These are phyloP conservation scores for Tetrapisispora phaffii DNA, from an alignment of 805 yeast species.

Conservation along the genomic window DNA sequence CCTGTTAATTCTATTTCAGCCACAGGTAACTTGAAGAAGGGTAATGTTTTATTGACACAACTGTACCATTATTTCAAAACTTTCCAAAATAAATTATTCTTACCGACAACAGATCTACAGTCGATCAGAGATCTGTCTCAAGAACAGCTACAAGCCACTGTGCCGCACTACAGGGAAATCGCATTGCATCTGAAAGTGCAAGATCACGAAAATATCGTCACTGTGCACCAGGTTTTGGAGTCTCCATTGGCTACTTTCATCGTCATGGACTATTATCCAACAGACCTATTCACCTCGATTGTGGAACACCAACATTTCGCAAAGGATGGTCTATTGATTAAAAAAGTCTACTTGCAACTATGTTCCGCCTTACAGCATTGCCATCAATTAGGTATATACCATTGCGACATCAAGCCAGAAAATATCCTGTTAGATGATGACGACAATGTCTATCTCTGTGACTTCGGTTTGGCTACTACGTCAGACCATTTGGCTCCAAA, in stretches of 20 bases:
- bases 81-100: constrained; percentile 15
- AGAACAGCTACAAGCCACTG: constrained; percentile 6
- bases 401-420: constrained; percentile 93
- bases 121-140: constrained; percentile 16
- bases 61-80: constrained; percentile 6
- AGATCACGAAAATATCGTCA: constrained; percentile 65
- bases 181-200: constrained; percentile 67
- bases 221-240: constrained; percentile 65
- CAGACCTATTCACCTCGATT: constrained; percentile 79
- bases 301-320: constrained; percentile 61
- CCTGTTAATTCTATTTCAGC: constrained; percentile 12
- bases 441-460: constrained; percentile 55
- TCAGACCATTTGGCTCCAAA: constrained; percentile 50
- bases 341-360: constrained; percentile 61
- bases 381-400: constrained; percentile 77
- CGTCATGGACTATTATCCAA: constrained; percentile 79
- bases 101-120: constrained; percentile 25
- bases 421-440: constrained; percentile 65
- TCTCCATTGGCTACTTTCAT: constrained; percentile 51
- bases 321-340: constrained; percentile 41
- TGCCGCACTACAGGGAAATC: constrained; percentile 50
- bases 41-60: constrained; percentile 4
- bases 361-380: constrained; percentile 75
- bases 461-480: constrained; percentile 81
- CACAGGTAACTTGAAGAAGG: constrained; percentile 5